These are phyloP conservation scores for Aspergillus funiculosus DNA, from an alignment of 495 filamentous ascomycete genomes.

Conservation along the genomic window DNA sequence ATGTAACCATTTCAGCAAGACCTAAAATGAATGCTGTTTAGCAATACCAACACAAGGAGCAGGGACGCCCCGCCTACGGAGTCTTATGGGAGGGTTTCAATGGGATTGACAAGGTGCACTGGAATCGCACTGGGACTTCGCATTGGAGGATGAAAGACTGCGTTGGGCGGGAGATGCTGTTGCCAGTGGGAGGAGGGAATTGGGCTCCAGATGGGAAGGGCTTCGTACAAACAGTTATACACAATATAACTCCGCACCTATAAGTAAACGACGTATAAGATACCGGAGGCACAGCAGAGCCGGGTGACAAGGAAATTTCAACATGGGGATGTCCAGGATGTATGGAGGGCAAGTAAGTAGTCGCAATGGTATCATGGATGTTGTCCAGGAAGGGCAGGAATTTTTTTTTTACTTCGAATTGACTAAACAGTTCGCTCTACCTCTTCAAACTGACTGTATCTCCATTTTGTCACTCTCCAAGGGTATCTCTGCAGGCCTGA, in stretches of 20 bases:
- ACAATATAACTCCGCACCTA: constrained; percentile 64
- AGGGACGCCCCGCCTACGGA: not conserved
- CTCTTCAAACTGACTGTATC: too few species aligned
- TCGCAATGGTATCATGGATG: not conserved
- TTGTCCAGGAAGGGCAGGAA: too few species aligned
- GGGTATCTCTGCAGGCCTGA: too few species aligned
- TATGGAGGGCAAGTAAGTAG: too few species aligned
- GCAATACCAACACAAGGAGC: constrained; percentile 7
- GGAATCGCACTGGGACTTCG: too few species aligned
- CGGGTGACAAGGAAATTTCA: not conserved
- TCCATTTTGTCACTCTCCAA: too few species aligned
- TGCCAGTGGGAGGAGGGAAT: not conserved
- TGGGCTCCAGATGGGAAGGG: constrained; percentile 9
- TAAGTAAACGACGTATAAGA: constrained; percentile 30
- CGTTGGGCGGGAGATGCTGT: not conserved
- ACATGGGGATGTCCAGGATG: not conserved
- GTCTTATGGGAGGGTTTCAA: too few species aligned
- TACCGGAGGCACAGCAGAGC: not conserved
- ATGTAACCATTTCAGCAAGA: constrained; percentile 79
- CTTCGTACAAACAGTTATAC: constrained; percentile 56
- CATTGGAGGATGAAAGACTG: constrained; percentile 3
- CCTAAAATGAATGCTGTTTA: constrained; percentile 29
- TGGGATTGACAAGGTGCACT: too few species aligned
- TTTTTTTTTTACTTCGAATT: too few species aligned
- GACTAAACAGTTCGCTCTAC: too few species aligned